A percentile compares a stretch with the other conserved stretches of the same genome.
These are phyloP conservation scores for Jackrogersella multiformis DNA, from an alignment of 495 filamentous ascomycete genomes.

Conservation along the genomic window DNA sequence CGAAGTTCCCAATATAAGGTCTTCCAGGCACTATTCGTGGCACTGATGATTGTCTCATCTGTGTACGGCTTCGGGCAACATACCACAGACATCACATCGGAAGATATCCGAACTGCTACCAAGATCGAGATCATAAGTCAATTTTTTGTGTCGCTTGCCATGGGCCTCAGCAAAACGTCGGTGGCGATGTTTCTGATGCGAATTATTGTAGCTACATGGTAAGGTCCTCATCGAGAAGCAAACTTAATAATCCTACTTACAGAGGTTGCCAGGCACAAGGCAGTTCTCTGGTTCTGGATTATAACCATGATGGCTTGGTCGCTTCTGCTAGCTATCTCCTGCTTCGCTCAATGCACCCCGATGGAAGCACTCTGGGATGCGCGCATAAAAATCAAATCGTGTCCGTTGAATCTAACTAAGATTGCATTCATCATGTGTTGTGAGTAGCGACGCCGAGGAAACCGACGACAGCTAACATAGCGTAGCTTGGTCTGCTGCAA, in stretches of 20 bases:
- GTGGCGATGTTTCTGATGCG: constrained; percentile 29
- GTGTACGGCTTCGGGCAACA: constrained; percentile 36
- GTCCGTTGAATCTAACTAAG: constrained; percentile 10
- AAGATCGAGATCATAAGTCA: constrained; percentile 12
- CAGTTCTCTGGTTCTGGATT: constrained; percentile 30
- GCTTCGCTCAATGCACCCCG: constrained; percentile 25
- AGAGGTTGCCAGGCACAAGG: constrained; percentile 13
- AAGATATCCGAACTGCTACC: constrained; percentile 18
- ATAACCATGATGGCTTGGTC: constrained; percentile 26
- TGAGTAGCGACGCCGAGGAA: not conserved
- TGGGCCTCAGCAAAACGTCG: constrained; percentile 20
- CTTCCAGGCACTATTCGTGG: constrained; percentile 19
- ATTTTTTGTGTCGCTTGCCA: constrained; percentile 13
- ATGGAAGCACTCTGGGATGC: constrained; percentile 22
- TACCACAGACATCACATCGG: constrained; percentile 10
- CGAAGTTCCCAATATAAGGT: not conserved
- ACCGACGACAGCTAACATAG: not conserved
- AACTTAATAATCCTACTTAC: not conserved
- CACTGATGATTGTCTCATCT: constrained; percentile 18
- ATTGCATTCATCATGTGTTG: constrained; percentile 26
- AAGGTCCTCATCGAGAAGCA: not conserved
- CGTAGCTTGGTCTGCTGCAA: constrained; percentile 30
- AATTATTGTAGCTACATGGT: constrained; percentile 19
- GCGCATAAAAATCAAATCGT: constrained; percentile 6
- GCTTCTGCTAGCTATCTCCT: constrained; percentile 13